Base-by-base conservation (phyloP, 2,329 filamentous ascomycete genomes). In the Didymella lethalis region DNA sequence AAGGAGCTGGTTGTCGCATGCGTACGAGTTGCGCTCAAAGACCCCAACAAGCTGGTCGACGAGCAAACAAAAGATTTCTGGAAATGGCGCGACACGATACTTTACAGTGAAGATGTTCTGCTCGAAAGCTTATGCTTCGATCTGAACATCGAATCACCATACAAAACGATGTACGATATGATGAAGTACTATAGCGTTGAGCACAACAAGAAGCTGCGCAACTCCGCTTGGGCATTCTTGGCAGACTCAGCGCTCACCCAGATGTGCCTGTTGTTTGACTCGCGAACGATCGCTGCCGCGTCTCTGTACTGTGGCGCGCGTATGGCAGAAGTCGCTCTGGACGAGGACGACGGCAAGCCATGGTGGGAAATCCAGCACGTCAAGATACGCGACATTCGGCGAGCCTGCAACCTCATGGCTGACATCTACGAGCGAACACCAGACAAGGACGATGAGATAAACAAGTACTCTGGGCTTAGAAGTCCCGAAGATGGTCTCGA, bases 51-150 rank as follows among this genome's bases (percentile, higher is more conserved):
- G 59, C 83, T 94, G 53, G 91, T 98, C 51, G 95, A 99, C 74
- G 95, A 98, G 78, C 93, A 98, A 77, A 96, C 91, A 67, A 98
- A 97, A 73, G 95, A 99, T 74, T 99, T 95, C 75, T 99, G 95
- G 95, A 88, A 91, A 71, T 99, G 95, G 95, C 87, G 93, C 61
- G 95, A 99, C 74, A 95, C 90, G 58, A 96, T 99, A 57, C 82
- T 98, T 14, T 89, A 90, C 65, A 92, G 96, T 73, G 95, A 99
- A 79, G 95, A 98, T 75, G 82, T 94, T 43, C 90, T 99, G 81
- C 85, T 99, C 16, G 95, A 98, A 76, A 88, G 88, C 45, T 83
- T 99, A 18, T 98, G 93, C 60, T 99, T 99, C 76, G 95, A 99
- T 75, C 83, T 99, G 45, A 92, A 93, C 77, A 84, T 97, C 28